These are phyloP conservation scores for Spizellomyces sp. DNA, from an alignment of 192 early-diverging fungal species.

Conservation along the genomic window DNA sequence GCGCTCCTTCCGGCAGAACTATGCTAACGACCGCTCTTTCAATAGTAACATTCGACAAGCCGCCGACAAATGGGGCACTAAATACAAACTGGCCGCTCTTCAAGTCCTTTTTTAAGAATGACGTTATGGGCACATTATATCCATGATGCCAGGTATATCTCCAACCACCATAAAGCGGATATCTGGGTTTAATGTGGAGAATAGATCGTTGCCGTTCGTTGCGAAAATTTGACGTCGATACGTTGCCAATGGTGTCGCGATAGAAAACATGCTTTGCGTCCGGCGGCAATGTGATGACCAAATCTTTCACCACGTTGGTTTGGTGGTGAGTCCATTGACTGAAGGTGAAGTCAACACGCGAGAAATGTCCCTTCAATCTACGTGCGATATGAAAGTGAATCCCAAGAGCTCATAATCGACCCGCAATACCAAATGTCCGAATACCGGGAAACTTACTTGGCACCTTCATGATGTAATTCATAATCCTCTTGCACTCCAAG, in stretches of 20 bases:
- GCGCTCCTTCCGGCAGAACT: conserved; percentile 90
- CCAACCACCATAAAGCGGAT: conserved; percentile 96
- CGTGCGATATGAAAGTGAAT: too few relatives aligned
- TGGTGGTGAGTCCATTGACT: conserved; percentile 42
- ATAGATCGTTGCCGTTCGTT: conserved; percentile 51
- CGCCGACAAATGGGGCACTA: conserved; percentile 70
- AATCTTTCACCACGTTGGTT: conserved; percentile 56
- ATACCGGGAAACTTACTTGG: conserved; percentile 58
- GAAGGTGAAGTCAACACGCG: conserved; percentile 67
- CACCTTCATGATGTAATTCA: conserved; percentile 73
- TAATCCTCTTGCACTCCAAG: conserved; percentile 83
- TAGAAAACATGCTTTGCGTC: conserved; percentile 77
- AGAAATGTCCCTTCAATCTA: conserved; percentile 64
- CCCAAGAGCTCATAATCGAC: not conserved
- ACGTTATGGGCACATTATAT: conserved; percentile 74
- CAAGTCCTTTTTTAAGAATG: conserved; percentile 62
- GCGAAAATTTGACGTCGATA: conserved; percentile 82
- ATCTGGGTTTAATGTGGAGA: conserved; percentile 85
- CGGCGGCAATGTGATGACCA: conserved; percentile 66
- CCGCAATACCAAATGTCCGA: not conserved
- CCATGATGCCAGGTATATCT: conserved; percentile 95
- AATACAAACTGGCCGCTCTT: conserved; percentile 58
- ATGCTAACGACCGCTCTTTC: conserved; percentile 69
- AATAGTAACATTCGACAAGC: conserved; percentile 64
- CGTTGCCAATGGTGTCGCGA: conserved; percentile 93